A percentile compares a stretch with the other conserved stretches of the same genome.
Evolutionary conservation across 176 grass and related monocot genomes (phyloP).

Genomic region (Poa pratensis): DNA sequence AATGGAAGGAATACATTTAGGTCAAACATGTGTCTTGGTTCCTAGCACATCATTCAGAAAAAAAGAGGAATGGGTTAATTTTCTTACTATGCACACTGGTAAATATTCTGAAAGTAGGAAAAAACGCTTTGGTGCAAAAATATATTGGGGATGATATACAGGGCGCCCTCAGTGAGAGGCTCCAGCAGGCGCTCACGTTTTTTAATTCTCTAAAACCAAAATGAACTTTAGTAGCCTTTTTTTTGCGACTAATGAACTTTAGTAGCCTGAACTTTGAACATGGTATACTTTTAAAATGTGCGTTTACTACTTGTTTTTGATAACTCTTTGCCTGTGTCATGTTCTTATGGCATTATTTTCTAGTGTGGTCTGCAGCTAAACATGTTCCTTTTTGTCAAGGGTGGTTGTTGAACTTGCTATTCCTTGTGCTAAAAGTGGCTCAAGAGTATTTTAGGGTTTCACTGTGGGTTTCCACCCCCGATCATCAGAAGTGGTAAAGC

Average conservation of each 20-base stretch:
- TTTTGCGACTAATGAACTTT: slow-evolving; percentile 3
- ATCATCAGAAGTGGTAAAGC: slow-evolving; percentile 85
- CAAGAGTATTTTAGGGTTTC: slow-evolving; percentile 85
- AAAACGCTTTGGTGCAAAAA: not conserved
- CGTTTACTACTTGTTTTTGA: not conserved
- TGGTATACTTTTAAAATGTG: slow-evolving; percentile 16
- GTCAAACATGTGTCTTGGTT: not conserved
- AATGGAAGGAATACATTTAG: not conserved
- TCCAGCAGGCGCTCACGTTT: not conserved
- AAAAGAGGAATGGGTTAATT: slow-evolving; percentile 5
- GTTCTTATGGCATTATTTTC: slow-evolving; percentile 25
- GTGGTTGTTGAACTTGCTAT: slow-evolving; percentile 79
- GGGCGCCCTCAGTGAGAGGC: too few relatives aligned
- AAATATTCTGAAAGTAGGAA: not conserved
- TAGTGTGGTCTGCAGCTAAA: not conserved
- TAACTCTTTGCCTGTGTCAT: not conserved
- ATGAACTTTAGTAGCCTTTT: slow-evolving; percentile 1
- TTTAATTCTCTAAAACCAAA: slow-evolving; percentile 19
- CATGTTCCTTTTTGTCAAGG: slow-evolving; percentile 51
- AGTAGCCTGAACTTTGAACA: slow-evolving; percentile 14
- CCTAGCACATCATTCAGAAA: not conserved
- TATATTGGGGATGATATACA: not conserved
- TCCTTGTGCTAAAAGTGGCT: slow-evolving; percentile 69
- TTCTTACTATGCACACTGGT: slow-evolving; percentile 3
- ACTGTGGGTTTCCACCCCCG: slow-evolving; percentile 86